phyloP scores from a whole-genome alignment of 75 land plant genomes.

The Chamaecyparis obtusa region DNA sequence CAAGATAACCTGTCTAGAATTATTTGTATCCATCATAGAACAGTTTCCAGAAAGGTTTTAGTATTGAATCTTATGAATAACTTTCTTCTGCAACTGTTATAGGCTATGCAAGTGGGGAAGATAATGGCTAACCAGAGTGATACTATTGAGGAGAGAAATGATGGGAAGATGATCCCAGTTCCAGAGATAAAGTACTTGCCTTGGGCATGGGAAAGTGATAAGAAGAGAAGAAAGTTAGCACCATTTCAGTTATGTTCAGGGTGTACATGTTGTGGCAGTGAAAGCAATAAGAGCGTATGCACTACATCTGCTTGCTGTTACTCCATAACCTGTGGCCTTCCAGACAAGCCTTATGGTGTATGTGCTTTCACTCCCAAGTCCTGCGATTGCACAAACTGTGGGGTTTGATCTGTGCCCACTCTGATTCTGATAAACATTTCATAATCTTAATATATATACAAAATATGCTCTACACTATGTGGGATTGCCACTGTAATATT shows the following conservation, averaged over 20 bases:
- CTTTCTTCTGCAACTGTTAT: not conserved
- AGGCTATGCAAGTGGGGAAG: not conserved
- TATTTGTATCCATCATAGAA: too few species aligned
- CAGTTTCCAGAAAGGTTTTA: too few species aligned
- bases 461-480: too few species aligned
- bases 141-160: not conserved
- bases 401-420: not conserved
- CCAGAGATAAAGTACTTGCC: not conserved
- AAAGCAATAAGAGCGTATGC: slow-evolving; percentile 10
- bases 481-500: too few species aligned
- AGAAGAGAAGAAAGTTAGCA: slow-evolving; percentile 9
- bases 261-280: slow-evolving; percentile 33
- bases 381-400: slow-evolving; percentile 35
- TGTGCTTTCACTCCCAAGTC: slow-evolving; percentile 43
- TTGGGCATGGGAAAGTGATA: not conserved
- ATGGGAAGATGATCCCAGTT: not conserved
- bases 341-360: slow-evolving; percentile 46
- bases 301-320: slow-evolving; percentile 39
- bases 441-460: too few species aligned
- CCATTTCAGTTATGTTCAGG: slow-evolving; percentile 31
- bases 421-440: too few species aligned
- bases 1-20: too few species aligned
- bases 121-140: not conserved
- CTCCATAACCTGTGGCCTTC: slow-evolving; percentile 43
- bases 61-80: not conserved